These are phyloP conservation scores for Hypoxylon rickii DNA, from an alignment of 495 filamentous ascomycete genomes.

Conservation along the genomic window DNA sequence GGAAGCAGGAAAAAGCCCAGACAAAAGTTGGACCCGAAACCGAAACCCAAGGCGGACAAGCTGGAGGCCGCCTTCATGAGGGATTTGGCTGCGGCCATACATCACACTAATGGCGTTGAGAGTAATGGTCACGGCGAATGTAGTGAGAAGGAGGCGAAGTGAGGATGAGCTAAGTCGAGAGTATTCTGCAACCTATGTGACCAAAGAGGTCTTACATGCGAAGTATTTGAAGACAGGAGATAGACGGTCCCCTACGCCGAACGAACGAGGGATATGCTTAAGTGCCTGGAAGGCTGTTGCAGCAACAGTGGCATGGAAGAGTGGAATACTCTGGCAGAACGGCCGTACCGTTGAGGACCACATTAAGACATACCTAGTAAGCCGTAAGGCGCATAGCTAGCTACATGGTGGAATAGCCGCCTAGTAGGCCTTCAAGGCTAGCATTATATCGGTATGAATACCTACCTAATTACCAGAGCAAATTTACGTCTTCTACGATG, in stretches of 20 bases:
- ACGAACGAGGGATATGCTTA: neutral
- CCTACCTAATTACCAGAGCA: too few species aligned
- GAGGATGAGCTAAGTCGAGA: neutral
- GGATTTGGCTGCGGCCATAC: slow-evolving; percentile 27
- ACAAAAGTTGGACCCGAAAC: neutral
- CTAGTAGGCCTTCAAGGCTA: too few species aligned
- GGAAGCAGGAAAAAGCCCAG: neutral
- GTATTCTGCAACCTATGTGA: neutral
- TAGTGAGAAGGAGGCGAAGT: neutral
- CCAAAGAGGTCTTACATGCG: too few species aligned
- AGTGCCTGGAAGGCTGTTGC: too few species aligned
- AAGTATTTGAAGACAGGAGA: neutral
- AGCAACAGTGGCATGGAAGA: too few species aligned
- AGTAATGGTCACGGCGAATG: neutral
- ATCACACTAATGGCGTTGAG: neutral
- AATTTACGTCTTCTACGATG: too few species aligned
- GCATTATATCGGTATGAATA: too few species aligned
- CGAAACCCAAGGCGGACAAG: neutral
- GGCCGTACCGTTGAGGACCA: too few species aligned
- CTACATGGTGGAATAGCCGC: too few species aligned
- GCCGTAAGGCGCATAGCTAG: too few species aligned
- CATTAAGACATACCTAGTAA: too few species aligned
- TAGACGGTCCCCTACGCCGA: neutral
- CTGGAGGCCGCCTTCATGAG: slow-evolving; percentile 23
- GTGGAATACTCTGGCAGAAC: too few species aligned